Percentiles rank a stretch among this genome's conserved stretches.
Conservation (phyloP, 2,329 filamentous ascomycete genomes). For the Monilinia fructigena region DNA sequence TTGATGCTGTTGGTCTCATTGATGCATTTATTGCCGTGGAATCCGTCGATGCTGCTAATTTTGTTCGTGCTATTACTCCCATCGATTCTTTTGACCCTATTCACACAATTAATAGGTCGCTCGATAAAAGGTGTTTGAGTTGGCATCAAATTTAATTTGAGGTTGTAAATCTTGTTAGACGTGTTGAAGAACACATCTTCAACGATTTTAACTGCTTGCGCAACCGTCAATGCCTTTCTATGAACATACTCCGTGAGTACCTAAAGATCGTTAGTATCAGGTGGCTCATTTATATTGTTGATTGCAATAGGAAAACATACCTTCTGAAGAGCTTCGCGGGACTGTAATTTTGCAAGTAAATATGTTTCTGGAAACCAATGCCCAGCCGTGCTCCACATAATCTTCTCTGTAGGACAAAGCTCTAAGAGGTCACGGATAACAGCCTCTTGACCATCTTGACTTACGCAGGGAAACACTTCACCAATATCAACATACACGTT, state of each 20-base stretch:
- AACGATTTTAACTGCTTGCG: constrained; percentile 62
- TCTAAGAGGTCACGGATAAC: constrained; percentile 73
- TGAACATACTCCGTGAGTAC: constrained; percentile 65
- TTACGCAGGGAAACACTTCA: constrained; percentile 77
- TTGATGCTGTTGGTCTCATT: background rate
- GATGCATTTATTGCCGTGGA: background rate
- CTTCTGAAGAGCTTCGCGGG: constrained; percentile 66
- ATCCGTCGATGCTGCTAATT: background rate
- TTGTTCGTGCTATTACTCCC: background rate
- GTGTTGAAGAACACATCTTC: constrained; percentile 74
- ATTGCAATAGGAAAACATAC: constrained; percentile 45
- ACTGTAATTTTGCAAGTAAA: constrained; percentile 68
- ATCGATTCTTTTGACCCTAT: background rate
- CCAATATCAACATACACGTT: constrained; percentile 84
- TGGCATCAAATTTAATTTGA: constrained; percentile 48
- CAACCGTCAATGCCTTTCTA: constrained; percentile 58
- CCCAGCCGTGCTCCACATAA: constrained; percentile 78
- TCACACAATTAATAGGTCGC: background rate
- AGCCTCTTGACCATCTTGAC: constrained; percentile 69
- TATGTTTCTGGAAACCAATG: constrained; percentile 79
- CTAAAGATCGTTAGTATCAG: constrained; percentile 42
- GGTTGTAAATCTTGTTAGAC: constrained; percentile 70
- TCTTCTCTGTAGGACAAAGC: constrained; percentile 69
- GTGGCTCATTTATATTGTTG: background rate
- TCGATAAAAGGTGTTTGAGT: background rate